Conservation (phyloP, 2,329 filamentous ascomycete genomes). For the Blastomyces gilchristii region DNA sequence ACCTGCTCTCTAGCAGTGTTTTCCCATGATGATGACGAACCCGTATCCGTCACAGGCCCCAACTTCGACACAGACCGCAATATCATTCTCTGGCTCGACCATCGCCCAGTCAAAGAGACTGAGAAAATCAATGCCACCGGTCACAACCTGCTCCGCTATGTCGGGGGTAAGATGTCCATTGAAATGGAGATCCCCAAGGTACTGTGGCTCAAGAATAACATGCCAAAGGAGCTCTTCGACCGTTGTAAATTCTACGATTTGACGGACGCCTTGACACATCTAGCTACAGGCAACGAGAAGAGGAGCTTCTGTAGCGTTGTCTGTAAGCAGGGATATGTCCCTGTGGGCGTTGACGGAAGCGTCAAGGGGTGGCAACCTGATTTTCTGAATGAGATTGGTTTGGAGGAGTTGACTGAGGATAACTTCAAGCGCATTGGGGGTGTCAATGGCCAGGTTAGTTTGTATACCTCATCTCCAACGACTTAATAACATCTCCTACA, state of each 20-base stretch:
- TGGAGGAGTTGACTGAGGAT: constrained; percentile 73
- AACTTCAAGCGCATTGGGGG: constrained; percentile 90
- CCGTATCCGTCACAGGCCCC: constrained; percentile 79
- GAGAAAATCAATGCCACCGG: constrained; percentile 85
- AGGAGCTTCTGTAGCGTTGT: constrained; percentile 92
- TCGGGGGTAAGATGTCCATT: constrained; percentile 95
- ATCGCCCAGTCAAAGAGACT: constrained; percentile 82
- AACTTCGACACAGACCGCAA: constrained; percentile 86
- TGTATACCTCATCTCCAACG: too few relatives aligned
- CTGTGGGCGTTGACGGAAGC: constrained; percentile 92
- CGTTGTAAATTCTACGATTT: constrained; percentile 97
- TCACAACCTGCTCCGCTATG: constrained; percentile 89
- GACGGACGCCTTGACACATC: constrained; percentile 81
- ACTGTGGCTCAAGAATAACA: constrained; percentile 96
- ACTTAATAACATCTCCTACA: constrained; percentile 18
- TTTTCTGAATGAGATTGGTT: constrained; percentile 75
- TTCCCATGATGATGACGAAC: constrained; percentile 77
- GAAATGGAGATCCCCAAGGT: constrained; percentile 99
- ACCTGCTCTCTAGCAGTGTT: constrained; percentile 97
- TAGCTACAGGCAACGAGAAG: constrained; percentile 85
- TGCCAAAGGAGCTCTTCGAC: constrained; percentile 82
- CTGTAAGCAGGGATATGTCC: constrained; percentile 94
- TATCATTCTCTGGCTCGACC: constrained; percentile 94
- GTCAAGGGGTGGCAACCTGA: constrained; percentile 98
- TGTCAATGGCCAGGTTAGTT: constrained; percentile 72